phyloP scores from a whole-genome alignment of 2,329 filamentous ascomycete species.

The Exserohilum turcica region DNA sequence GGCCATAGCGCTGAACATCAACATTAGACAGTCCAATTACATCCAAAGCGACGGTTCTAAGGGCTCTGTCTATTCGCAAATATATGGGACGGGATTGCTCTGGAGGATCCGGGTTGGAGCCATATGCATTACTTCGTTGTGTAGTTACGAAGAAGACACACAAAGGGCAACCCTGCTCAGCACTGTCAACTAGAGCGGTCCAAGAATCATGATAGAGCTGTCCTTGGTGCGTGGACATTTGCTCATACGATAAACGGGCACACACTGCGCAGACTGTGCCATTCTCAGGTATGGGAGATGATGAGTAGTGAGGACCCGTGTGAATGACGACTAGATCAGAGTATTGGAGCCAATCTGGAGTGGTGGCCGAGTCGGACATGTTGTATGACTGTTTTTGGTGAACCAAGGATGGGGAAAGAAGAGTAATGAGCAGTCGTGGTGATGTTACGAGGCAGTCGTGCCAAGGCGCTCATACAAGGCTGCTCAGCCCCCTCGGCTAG shows the following conservation, averaged over 20 bases:
- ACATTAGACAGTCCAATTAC: too few relatives aligned
- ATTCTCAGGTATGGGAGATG: not conserved
- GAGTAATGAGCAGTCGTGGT: too few relatives aligned
- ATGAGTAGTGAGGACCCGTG: not conserved
- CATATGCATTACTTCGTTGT: not conserved
- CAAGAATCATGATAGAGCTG: not conserved
- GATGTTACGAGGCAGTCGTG: not conserved
- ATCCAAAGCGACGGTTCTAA: too few relatives aligned
- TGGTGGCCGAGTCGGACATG: not conserved
- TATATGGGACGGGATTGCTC: not conserved
- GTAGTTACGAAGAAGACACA: not conserved
- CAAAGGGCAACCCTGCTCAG: not conserved
- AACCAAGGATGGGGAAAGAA: not conserved
- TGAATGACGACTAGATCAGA: not conserved
- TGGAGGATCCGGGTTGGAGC: not conserved
- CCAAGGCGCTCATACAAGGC: not conserved
- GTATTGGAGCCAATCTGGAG: not conserved
- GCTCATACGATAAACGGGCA: not conserved
- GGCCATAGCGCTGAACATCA: too few relatives aligned
- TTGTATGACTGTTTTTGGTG: not conserved
- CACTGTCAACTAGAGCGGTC: not conserved
- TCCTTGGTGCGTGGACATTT: not conserved
- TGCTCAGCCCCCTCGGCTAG: not conserved
- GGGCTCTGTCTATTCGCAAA: not conserved
- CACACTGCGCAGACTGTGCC: not conserved